Conservation (phyloP, 139 green algal species). For the Chlamydomonas sphaeroides region DNA sequence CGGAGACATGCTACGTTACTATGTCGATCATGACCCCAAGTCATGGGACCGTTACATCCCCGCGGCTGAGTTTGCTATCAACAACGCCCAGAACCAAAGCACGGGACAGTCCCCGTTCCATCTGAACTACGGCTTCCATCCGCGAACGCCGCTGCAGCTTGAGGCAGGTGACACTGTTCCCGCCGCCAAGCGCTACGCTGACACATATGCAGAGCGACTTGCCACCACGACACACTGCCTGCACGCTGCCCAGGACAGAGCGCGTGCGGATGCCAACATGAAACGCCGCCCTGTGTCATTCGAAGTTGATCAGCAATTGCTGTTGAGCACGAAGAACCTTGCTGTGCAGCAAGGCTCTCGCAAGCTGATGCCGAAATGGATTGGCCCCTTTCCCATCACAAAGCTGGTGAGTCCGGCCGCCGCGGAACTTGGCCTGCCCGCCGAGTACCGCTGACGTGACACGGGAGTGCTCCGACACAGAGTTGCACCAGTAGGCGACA, state of each 20-base stretch:
- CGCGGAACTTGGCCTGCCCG: not conserved
- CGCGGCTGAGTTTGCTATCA: slow-evolving; percentile 21
- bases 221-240: not conserved
- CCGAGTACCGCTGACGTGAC: no score
- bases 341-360: not conserved
- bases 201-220: not conserved
- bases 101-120: not conserved
- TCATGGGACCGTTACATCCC: not conserved
- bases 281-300: not conserved
- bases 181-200: not conserved
- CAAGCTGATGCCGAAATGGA: not conserved
- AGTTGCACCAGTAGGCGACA: no score
- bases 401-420: not conserved
- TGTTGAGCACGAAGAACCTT: not conserved
- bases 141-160: not conserved
- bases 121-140: not conserved
- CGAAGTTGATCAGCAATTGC: not conserved
- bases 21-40: not conserved
- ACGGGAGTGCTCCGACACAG: no score
- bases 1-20: slow-evolving; percentile 7
- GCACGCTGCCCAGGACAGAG: not conserved
- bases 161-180: not conserved
- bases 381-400: not conserved
- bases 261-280: not conserved
- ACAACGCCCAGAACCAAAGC: slow-evolving; percentile 5